phyloP scores from a whole-genome alignment of 805 yeast genomes.

The Starmera caribaea region DNA sequence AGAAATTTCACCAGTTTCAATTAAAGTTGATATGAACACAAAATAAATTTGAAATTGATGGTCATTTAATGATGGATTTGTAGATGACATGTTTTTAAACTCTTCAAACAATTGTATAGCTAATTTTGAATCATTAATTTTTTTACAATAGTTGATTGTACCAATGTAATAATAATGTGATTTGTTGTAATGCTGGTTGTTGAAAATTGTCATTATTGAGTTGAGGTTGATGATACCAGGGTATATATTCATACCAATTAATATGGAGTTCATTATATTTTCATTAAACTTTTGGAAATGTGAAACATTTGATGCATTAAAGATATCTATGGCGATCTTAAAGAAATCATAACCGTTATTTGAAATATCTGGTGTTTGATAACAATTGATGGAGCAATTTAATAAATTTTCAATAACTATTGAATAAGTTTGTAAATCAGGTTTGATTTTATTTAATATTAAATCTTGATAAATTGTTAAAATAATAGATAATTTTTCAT shows the following conservation, averaged over 20 bases:
- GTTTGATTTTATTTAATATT: slow-evolving; percentile 43
- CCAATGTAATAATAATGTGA: slow-evolving; percentile 28
- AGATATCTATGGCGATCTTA: slow-evolving; percentile 41
- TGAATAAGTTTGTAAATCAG: slow-evolving; percentile 45
- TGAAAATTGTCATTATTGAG: slow-evolving; percentile 23
- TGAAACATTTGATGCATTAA: slow-evolving; percentile 26
- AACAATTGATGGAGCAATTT: slow-evolving; percentile 35
- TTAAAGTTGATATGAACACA: slow-evolving; percentile 40
- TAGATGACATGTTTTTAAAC: slow-evolving; percentile 16
- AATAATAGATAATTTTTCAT: slow-evolving; percentile 50
- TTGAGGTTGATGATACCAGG: slow-evolving; percentile 25
- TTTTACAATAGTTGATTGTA: slow-evolving; percentile 29
- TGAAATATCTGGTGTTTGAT: slow-evolving; percentile 22
- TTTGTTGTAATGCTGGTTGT: slow-evolving; percentile 9
- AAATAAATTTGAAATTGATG: slow-evolving; percentile 42
- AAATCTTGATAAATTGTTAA: slow-evolving; percentile 63
- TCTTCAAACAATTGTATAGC: slow-evolving; percentile 31
- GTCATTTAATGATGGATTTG: slow-evolving; percentile 12
- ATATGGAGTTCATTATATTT: slow-evolving; percentile 33
- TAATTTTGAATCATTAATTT: slow-evolving; percentile 26
- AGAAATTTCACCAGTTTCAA: slow-evolving; percentile 37
- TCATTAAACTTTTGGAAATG: slow-evolving; percentile 35
- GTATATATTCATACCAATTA: slow-evolving; percentile 34
- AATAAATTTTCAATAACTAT: slow-evolving; percentile 41
- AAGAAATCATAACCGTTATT: slow-evolving; percentile 36